phyloP scores from a whole-genome alignment of 2,329 filamentous ascomycete genomes.

The Pestalotiopsis sp. region DNA sequence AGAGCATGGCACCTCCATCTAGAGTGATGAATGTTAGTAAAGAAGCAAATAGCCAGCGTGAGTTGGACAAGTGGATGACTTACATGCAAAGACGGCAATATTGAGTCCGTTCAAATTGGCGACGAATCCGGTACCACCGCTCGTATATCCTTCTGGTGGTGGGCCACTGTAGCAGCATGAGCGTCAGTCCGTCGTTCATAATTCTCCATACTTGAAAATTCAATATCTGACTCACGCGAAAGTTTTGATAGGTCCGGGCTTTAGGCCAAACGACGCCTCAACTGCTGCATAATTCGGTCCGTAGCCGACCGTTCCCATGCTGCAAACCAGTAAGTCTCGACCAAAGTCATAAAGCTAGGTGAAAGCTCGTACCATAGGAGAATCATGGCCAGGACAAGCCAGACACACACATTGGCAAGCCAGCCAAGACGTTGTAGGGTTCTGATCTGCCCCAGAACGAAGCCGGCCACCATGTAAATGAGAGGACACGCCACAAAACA shows the following conservation, averaged over 20 bases:
- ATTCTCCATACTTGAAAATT: too few species aligned
- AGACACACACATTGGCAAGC: constrained; percentile 58
- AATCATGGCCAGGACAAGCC: constrained; percentile 56
- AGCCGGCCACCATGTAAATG: constrained; percentile 52
- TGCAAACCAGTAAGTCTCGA: constrained; percentile 17
- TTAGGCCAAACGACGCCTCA: constrained; percentile 33
- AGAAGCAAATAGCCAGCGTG: too few species aligned
- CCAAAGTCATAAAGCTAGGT: background rate
- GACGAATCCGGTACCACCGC: constrained; percentile 42
- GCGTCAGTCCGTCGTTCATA: constrained; percentile 10
- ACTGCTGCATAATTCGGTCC: constrained; percentile 48
- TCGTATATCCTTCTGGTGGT: constrained; percentile 43
- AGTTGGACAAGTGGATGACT: background rate
- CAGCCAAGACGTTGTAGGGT: constrained; percentile 57
- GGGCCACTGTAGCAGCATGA: constrained; percentile 35
- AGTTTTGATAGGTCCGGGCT: constrained; percentile 28
- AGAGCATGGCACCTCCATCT: constrained; percentile 60
- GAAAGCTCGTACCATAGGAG: constrained; percentile 39
- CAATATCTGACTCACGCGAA: background rate
- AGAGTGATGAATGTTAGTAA: background rate
- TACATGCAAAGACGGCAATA: background rate
- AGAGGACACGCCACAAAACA: constrained; percentile 57
- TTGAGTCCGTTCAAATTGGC: constrained; percentile 30
- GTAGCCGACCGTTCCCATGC: constrained; percentile 54
- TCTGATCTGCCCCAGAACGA: constrained; percentile 57